Evolutionary conservation across 139 green algal genomes (phyloP).

Genomic region (Penium margaritaceum): DNA sequence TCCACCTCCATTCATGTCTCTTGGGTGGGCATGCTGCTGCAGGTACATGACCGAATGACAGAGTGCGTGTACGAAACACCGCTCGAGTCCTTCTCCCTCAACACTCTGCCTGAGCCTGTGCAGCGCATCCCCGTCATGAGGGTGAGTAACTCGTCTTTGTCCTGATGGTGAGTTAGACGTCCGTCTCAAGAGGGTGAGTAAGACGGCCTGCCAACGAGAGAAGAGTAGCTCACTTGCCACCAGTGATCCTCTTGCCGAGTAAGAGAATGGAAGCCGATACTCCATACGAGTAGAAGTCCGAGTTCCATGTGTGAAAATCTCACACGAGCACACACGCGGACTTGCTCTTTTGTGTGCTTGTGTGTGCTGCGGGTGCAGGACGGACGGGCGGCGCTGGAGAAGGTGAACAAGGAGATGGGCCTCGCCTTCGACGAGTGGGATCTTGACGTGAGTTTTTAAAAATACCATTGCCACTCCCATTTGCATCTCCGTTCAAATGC

Average conservation of each 20-base stretch:
- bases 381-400: conserved; percentile 27
- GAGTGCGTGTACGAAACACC: conserved; percentile 79
- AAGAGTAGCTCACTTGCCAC: not conserved
- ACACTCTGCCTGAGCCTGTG: conserved; percentile 61
- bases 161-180: not conserved
- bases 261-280: too few relatives aligned
- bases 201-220: not conserved
- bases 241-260: not conserved
- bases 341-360: not conserved
- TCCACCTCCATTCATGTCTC: too few relatives aligned
- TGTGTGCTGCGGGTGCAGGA: conserved; percentile 1
- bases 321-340: too few relatives aligned
- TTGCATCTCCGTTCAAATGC: too few relatives aligned
- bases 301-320: not conserved
- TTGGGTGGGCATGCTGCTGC: too few relatives aligned
- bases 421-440: conserved; percentile 97
- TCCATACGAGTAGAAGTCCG: not conserved
- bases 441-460: conserved; percentile 28
- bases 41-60: conserved; percentile 94
- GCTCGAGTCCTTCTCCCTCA: conserved; percentile 56
- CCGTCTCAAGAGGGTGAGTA: not conserved
- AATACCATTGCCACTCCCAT: too few relatives aligned
- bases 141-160: conserved; percentile 30
- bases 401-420: conserved; percentile 58
- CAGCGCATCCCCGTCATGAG: conserved; percentile 74